These are phyloP conservation scores for Picea glauca DNA, from an alignment of 75 land plant genomes.

Conservation along the genomic window DNA sequence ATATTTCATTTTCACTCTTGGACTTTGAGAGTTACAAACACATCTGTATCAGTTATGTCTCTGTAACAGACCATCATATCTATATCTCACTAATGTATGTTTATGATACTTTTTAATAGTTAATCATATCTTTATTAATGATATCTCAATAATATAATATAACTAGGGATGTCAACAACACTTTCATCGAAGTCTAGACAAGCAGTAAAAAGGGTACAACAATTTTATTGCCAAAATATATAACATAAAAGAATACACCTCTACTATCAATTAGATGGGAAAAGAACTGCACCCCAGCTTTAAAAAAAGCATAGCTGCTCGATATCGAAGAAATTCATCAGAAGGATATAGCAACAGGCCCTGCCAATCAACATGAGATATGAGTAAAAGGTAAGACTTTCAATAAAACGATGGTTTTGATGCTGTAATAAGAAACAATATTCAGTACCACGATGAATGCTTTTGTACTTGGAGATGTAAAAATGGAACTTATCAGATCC, in stretches of 20 bases:
- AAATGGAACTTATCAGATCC: slow-evolving; percentile 12
- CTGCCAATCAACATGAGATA: slow-evolving; percentile 8
- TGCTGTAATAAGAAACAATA: neutral
- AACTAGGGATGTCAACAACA: neutral
- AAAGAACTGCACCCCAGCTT: slow-evolving; percentile 16
- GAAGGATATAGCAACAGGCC: slow-evolving; percentile 25
- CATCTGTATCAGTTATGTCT: no score
- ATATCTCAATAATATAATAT: no score
- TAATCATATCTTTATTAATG: no score
- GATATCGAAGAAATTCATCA: slow-evolving; percentile 25
- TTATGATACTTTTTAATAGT: no score
- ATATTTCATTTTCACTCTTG: no score
- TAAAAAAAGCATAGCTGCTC: slow-evolving; percentile 25
- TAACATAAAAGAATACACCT: neutral
- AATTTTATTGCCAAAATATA: neutral
- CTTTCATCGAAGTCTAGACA: neutral
- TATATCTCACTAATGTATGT: no score
- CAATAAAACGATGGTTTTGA: neutral
- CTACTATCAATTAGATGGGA: neutral
- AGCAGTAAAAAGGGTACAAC: no score
- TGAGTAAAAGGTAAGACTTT: neutral
- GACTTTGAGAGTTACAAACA: no score
- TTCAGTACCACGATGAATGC: slow-evolving; percentile 24
- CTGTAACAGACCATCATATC: no score
- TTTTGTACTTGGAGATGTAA: slow-evolving; percentile 19